Evolutionary conservation across 169 alveolate species (phyloP), one percentile per base, ranked within the genome.

Genomic region (Eimeria maxima): DNA sequence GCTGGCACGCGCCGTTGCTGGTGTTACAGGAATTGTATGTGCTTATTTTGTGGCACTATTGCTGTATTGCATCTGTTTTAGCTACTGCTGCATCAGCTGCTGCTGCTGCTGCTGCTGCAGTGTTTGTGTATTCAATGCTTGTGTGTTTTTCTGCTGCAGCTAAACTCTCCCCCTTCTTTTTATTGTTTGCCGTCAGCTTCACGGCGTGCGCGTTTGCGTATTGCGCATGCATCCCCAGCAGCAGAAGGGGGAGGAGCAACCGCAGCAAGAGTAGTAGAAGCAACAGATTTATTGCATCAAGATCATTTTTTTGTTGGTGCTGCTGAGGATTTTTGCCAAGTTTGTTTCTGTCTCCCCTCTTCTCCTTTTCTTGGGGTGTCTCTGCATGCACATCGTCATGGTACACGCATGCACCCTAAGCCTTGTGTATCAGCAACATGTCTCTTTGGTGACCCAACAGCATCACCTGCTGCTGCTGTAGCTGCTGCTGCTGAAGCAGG

Each of bases 381-480:
- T 27, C 45, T 73, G 13, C 84, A 73, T 18, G 50, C 84, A 0
- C 84, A 73, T 47, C 22, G 84, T 16, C 8, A n/a, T 22, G 84
- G 84, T 8, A 73, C 84, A 10, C 22, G 42, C 50, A 38, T 22
- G 18, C 84, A 73, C 50, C 84, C 84, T 22, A 27, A 18, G 47
- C 84, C 84, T 38, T 73, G 50, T n/a, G 84, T 73, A 0, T n/a
- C 84, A 1, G 38, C 84, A 27, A 73, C 84, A 10, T 73, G 84
- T 4, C 42, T 73, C 47, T 27, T 73, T 73, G 84, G 84, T 10
- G 84, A 20, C 8, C 50, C 50, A 27, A 47, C 47, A 73, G 84
- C 84, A 73, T 4, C 47, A 29, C n/a, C 84, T 73, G 84, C 60
- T 53, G 60, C 60, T 53, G 60, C 60, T 53, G 60, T 14, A 1